Base-by-base conservation (phyloP, 306 rosid species). In the Cucurbita moschata region DNA sequence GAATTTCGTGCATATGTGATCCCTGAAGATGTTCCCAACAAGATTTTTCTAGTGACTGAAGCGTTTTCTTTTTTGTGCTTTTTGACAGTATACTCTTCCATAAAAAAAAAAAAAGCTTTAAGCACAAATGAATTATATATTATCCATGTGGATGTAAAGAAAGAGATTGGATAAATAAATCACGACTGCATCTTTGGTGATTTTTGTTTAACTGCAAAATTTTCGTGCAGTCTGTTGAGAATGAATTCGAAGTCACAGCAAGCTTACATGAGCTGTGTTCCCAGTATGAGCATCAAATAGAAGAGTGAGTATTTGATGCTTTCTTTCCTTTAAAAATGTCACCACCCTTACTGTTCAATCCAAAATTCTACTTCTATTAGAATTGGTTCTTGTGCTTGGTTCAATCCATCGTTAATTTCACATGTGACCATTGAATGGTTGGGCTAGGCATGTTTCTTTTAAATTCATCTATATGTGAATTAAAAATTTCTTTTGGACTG, bases 281-380 rank as follows among this genome's bases (percentile, higher is more conserved):
- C 50, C 83, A 84, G 76, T 94, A 89, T 80, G 99, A 94, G 80
- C 86, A 81, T 83, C 86, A 85, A 78, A 85, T 91, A 5, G 92
- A 88, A 76, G 86, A 81, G 99, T 94, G 81, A 84, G 97, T 82
- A 8, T n/a, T 53, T 50, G 50, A 49, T 60, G 37, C 13, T 26
- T 14, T 18, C 14, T 44, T 63, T 50, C 18, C 71, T 61, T 53
- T 53, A n/a, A 37, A 44, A 11, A 21, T 39, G 61, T 18, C 18
- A 10, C 35, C 30, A 6, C 59, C 59, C 18, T 44, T 21, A 37
- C 63, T 64, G 53, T 26, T 18, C 11, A 5, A 5, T 35, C 26
- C 30, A 26, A 9, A 11, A 18, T 21, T 62, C 2, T 43, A 30
- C 6, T 43, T 57, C n/a, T 26, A 58, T 58, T 59, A 55, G 9